Evolutionary conservation across 2,329 filamentous ascomycete genomes (phyloP), one percentile per base, ranked within the genome.

Genomic region (Fusarium compactum): DNA sequence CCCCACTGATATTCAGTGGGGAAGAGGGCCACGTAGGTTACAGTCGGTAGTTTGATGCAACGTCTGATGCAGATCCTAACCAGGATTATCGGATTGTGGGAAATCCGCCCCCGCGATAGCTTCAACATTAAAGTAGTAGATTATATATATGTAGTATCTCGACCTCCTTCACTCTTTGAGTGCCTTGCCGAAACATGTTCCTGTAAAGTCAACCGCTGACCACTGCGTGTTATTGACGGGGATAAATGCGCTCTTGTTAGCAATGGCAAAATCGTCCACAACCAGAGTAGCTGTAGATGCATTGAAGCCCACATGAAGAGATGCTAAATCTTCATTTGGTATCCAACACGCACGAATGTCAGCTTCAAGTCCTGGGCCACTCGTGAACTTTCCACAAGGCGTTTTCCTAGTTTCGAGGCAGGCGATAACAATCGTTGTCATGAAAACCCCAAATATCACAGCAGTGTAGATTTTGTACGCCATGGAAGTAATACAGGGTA

Each of bases 391-490:
- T 22, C 65, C 65, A 5, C 65, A 67, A 0, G 62, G 57, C 2
- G 65, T 67, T 12, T 38, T 67, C 5, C 62, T 47, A 1, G 62
- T 67, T n/a, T 67, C 65, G 3, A 67, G 27, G 8, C 57, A 58
- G 3, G 65, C 30, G 10, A 67, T 48, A 1, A 38, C 9, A 16
- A 67, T 50, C 18, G 44, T 14, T 12, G 34, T 14, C 15, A 45
- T 4, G 4, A 20, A 38, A 3, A 55, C 29, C 2, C 27, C 38
- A 14, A 51, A 40, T 0, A 66, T 15, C 3, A 51, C 18, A 2
- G 25, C 48, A 0, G 63, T 66, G 8, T 65, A 60, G 6, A 60
- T 10, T 8, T 66, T 66, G 22, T 66, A 65, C n/a, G 54, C 58
- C 5, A 7, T 9, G 0, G 54, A 65, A 4, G 40, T 50, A 1